phyloP scores from a whole-genome alignment of 2,329 filamentous ascomycete genomes.

The Dactylellina drechsleri region DNA sequence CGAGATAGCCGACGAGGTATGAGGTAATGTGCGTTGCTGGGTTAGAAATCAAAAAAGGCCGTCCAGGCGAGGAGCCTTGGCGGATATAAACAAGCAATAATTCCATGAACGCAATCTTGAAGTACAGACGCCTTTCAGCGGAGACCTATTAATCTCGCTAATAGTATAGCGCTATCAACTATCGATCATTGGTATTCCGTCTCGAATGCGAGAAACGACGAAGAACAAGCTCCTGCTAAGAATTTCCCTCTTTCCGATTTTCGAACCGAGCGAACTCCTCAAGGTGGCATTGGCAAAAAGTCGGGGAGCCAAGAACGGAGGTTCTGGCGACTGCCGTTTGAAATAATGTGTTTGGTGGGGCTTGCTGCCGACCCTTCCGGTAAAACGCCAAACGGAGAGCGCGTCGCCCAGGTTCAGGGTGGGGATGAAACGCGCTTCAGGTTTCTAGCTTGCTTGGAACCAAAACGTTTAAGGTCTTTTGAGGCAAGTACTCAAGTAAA shows the following conservation, averaged over 20 bases:
- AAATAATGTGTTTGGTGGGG: constrained; percentile 14
- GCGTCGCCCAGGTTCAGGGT: constrained; percentile 42
- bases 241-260: not conserved
- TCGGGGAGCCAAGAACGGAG: constrained; percentile 12
- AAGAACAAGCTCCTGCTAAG: constrained; percentile 28
- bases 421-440: constrained; percentile 55
- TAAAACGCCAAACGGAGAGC: constrained; percentile 49
- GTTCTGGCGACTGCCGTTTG: constrained; percentile 48
- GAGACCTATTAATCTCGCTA: not conserved
- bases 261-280: too few relatives aligned
- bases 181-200: constrained; percentile 8
- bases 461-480: constrained; percentile 29
- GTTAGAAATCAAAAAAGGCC: constrained; percentile 12
- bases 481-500: constrained; percentile 14
- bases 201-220: constrained; percentile 21
- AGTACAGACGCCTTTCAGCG: constrained; percentile 10
- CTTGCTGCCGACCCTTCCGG: constrained; percentile 32
- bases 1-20: not conserved
- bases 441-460: constrained; percentile 21
- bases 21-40: constrained; percentile 8
- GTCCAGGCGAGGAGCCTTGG: constrained; percentile 43
- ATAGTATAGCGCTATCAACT: not conserved
- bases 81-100: constrained; percentile 35
- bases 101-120: constrained; percentile 2
- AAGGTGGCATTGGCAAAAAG: constrained; percentile 1